Conservation (phyloP, 805 yeast species). For the Kodamaea laetipori region DNA sequence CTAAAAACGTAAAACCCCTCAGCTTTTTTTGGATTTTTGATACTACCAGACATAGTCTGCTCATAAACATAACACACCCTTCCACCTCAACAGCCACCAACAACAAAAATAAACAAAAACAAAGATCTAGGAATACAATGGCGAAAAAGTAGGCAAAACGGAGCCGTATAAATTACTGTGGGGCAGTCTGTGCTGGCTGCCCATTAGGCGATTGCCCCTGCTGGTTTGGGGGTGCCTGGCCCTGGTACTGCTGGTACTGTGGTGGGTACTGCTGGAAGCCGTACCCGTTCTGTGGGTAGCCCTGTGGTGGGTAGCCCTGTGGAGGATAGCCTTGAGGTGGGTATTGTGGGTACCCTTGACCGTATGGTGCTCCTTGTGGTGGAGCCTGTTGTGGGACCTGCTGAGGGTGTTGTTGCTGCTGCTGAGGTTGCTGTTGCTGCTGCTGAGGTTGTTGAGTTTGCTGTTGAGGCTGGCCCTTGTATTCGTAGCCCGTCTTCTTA, state of each 20-base stretch:
- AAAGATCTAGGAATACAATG: constrained; percentile 8
- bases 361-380: constrained; percentile 16
- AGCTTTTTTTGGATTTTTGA: constrained; percentile 9
- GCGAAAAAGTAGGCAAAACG: constrained; percentile 5
- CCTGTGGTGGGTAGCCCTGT: constrained; percentile 22
- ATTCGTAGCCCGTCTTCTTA: constrained; percentile 40
- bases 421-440: constrained; percentile 11
- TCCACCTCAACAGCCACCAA: background rate
- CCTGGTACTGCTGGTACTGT: constrained; percentile 28
- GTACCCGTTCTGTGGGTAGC: constrained; percentile 13
- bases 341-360: constrained; percentile 13
- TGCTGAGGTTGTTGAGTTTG: constrained; percentile 5
- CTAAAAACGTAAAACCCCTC: constrained; percentile 4
- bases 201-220: constrained; percentile 4
- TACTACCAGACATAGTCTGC: constrained; percentile 6
- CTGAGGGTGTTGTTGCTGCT: constrained; percentile 17
- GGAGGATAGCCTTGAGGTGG: constrained; percentile 22
- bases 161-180: background rate
- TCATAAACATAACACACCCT: constrained; percentile 8
- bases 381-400: constrained; percentile 19
- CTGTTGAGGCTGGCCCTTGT: constrained; percentile 48
- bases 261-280: constrained; percentile 22
- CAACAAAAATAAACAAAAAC: constrained; percentile 4
- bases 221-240: constrained; percentile 21
- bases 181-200: background rate